Evolutionary conservation across 257 asterid genomes (phyloP).

Genomic region (Rauvolfia tetraphylla): DNA sequence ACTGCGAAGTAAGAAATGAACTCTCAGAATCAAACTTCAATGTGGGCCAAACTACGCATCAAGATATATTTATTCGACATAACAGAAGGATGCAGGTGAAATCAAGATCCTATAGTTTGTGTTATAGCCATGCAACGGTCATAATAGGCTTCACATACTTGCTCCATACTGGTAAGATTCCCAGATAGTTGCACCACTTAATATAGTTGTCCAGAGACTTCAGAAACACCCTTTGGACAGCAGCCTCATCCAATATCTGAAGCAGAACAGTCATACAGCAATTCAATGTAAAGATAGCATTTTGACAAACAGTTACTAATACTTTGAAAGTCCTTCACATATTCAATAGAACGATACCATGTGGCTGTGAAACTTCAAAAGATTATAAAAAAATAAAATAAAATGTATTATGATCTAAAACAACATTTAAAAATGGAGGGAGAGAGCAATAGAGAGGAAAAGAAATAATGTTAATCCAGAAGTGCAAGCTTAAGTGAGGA

Average conservation of each 20-base stretch:
- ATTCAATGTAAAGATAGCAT: constrained; percentile 11
- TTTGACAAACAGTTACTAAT: not conserved
- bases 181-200: constrained; percentile 89
- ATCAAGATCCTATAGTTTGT: not conserved
- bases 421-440: too few species aligned
- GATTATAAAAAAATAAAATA: too few species aligned
- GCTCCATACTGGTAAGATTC: constrained; percentile 87
- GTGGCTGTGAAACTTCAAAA: not conserved
- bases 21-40: constrained; percentile 8
- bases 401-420: too few species aligned
- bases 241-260: constrained; percentile 96
- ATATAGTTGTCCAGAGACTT: constrained; percentile 94
- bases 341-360: not conserved
- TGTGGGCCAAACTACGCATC: not conserved
- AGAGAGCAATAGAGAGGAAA: too few species aligned
- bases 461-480: not conserved
- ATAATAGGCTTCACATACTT: constrained; percentile 51
- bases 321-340: not conserved
- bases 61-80: too few species aligned
- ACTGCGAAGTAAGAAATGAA: constrained; percentile 42
- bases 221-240: constrained; percentile 76
- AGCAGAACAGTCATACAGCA: constrained; percentile 24
- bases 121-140: not conserved
- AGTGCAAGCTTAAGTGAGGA: not conserved
- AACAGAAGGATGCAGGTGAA: not conserved